Conservation (phyloP, 179 eudicot species). For the Nepenthes alata region DNA sequence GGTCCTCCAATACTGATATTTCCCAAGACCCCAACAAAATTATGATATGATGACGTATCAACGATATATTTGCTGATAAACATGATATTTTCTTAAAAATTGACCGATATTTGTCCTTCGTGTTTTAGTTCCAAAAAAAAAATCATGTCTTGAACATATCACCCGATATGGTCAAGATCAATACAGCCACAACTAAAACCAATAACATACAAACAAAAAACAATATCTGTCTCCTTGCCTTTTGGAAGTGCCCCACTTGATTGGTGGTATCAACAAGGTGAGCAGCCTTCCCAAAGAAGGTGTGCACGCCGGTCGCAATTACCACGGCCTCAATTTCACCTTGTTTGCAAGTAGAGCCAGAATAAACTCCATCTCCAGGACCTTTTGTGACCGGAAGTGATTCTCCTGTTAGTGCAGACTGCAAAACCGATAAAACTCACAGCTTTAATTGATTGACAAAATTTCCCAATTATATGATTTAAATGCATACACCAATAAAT, state of each 20-base stretch:
- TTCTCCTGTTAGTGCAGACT: slow-evolving; percentile 82
- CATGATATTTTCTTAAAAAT: too few relatives aligned
- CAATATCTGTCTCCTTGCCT: slow-evolving; percentile 25
- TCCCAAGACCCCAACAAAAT: too few relatives aligned
- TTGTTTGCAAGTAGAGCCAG: slow-evolving; percentile 82
- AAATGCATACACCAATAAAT: not conserved
- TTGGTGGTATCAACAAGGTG: slow-evolving; percentile 72
- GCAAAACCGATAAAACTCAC: slow-evolving; percentile 14
- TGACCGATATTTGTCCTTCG: too few relatives aligned
- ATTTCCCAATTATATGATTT: not conserved
- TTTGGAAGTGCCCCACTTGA: slow-evolving; percentile 79
- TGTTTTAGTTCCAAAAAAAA: too few relatives aligned
- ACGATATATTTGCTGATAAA: too few relatives aligned
- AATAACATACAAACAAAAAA: not conserved
- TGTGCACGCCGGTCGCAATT: slow-evolving; percentile 78
- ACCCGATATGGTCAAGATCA: too few relatives aligned
- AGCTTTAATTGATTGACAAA: not conserved
- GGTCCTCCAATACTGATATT: too few relatives aligned
- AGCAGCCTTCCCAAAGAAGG: slow-evolving; percentile 88
- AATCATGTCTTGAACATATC: too few relatives aligned
- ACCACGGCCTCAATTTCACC: slow-evolving; percentile 81
- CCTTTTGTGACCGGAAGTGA: slow-evolving; percentile 74
- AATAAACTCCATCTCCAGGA: slow-evolving; percentile 65
- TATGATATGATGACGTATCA: too few relatives aligned
- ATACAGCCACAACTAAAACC: too few relatives aligned